Percentiles rank a stretch among this genome's conserved stretches.
Conservation (phyloP, 2,329 filamentous ascomycete genomes). For the Aureobasidium zeae region DNA sequence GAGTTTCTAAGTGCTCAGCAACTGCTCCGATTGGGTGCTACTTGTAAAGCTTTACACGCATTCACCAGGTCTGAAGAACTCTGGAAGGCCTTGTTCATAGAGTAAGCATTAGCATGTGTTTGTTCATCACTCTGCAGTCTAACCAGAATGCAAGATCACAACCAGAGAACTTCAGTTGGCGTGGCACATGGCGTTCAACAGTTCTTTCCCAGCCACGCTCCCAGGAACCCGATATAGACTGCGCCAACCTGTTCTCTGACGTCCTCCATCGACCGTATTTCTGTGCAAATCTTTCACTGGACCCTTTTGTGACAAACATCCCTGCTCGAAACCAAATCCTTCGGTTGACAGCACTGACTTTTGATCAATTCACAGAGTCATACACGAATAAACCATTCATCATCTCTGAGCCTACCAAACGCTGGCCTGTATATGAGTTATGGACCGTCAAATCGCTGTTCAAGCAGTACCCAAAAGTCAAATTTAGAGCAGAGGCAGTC, state of each 20-base stretch:
- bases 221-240: slow-evolving; percentile 54
- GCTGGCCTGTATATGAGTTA: slow-evolving; percentile 66
- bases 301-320: slow-evolving; percentile 60
- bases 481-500: slow-evolving; percentile 84
- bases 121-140: slow-evolving; percentile 20
- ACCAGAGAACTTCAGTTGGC: slow-evolving; percentile 53
- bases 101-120: slow-evolving; percentile 52
- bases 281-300: slow-evolving; percentile 66
- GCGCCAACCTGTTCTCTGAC: slow-evolving; percentile 77
- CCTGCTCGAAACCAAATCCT: slow-evolving; percentile 64
- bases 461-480: slow-evolving; percentile 52
- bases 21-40: slow-evolving; percentile 59
- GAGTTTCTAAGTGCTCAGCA: slow-evolving; percentile 60
- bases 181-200: slow-evolving; percentile 75
- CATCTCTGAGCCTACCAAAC: slow-evolving; percentile 67
- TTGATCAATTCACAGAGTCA: slow-evolving; percentile 60
- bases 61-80: slow-evolving; percentile 77
- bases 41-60: slow-evolving; percentile 79
- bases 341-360: slow-evolving; percentile 58
- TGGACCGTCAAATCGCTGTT: slow-evolving; percentile 67
- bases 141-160: slow-evolving; percentile 32
- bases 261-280: slow-evolving; percentile 82
- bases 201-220: slow-evolving; percentile 51
- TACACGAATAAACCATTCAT: slow-evolving; percentile 84
- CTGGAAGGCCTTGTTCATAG: slow-evolving; percentile 77